Evolutionary conservation across 2,329 filamentous ascomycete species (phyloP).

Genomic region (Phoma sp.): DNA sequence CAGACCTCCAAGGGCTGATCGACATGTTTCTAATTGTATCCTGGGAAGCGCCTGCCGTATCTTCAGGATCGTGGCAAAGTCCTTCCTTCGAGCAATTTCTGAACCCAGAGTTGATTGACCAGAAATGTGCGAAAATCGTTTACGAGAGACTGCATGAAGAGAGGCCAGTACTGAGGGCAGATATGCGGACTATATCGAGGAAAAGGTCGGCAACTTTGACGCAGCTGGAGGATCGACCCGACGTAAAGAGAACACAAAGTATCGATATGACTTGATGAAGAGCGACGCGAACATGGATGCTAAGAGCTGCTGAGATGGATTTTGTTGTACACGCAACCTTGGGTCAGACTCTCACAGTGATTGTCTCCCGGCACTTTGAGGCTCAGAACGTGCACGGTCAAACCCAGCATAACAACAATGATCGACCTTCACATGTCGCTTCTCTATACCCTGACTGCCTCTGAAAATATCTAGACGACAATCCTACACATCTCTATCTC

Average conservation of each 20-base stretch:
- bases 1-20: background rate
- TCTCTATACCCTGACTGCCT: too few species aligned
- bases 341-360: too few species aligned
- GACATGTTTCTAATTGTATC: slow-evolving; percentile 12
- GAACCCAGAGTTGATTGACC: background rate
- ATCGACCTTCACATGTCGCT: too few species aligned
- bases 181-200: slow-evolving; percentile 1
- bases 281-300: too few species aligned
- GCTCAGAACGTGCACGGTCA: too few species aligned
- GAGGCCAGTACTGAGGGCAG: background rate
- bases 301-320: too few species aligned
- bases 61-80: slow-evolving; percentile 1
- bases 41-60: slow-evolving; percentile 10
- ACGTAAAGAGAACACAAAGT: slow-evolving; percentile 10
- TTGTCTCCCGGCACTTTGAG: too few species aligned
- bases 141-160: slow-evolving; percentile 1
- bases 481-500: too few species aligned
- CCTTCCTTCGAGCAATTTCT: slow-evolving; percentile 4
- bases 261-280: slow-evolving; percentile 6
- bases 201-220: slow-evolving; percentile 12
- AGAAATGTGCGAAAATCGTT: background rate
- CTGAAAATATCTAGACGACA: background rate
- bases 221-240: slow-evolving; percentile 8
- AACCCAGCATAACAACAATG: too few species aligned
- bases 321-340: too few species aligned